Evolutionary conservation across 2,329 filamentous ascomycete species (phyloP).

Genomic region (Talaromyces sp.): DNA sequence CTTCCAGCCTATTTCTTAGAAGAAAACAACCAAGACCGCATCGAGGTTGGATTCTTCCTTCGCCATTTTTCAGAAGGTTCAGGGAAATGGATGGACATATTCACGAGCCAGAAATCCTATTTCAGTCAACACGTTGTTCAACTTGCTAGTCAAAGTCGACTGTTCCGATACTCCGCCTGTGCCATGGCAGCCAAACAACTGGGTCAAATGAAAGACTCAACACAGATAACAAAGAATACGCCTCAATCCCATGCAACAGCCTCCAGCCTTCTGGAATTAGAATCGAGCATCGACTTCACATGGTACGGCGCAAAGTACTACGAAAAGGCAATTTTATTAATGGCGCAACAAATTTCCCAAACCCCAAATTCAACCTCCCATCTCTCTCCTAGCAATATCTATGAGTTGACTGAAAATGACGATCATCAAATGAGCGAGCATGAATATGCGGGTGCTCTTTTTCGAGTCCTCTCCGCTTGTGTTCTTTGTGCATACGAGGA

Average conservation of each 20-base stretch:
- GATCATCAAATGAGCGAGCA: background rate
- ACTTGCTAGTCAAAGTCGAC: conserved; percentile 7
- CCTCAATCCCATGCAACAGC: conserved; percentile 9
- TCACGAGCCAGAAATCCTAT: conserved; percentile 12
- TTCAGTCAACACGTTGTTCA: conserved; percentile 17
- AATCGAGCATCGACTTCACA: conserved; percentile 10
- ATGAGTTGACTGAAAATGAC: conserved; percentile 1
- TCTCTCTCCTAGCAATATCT: conserved; percentile 11
- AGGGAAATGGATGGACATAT: conserved; percentile 21
- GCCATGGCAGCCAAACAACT: conserved; percentile 22
- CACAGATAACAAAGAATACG: conserved; percentile 5
- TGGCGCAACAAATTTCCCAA: conserved; percentile 16
- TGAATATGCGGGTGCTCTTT: conserved; percentile 1
- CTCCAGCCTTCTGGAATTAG: conserved; percentile 7
- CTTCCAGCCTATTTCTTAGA: background rate
- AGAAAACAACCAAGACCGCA: conserved; percentile 14
- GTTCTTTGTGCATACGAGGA: conserved; percentile 22
- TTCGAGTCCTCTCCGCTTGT: conserved; percentile 12
- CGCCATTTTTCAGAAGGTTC: conserved; percentile 16
- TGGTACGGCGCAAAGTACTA: conserved; percentile 27
- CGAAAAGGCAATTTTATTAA: conserved; percentile 19
- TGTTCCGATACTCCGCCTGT: conserved; percentile 22
- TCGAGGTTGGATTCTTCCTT: conserved; percentile 18
- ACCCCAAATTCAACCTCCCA: background rate
- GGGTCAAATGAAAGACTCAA: conserved; percentile 16